phyloP scores from a whole-genome alignment of 1,139 yeast genomes.

The Torulaspora globosa region DNA sequence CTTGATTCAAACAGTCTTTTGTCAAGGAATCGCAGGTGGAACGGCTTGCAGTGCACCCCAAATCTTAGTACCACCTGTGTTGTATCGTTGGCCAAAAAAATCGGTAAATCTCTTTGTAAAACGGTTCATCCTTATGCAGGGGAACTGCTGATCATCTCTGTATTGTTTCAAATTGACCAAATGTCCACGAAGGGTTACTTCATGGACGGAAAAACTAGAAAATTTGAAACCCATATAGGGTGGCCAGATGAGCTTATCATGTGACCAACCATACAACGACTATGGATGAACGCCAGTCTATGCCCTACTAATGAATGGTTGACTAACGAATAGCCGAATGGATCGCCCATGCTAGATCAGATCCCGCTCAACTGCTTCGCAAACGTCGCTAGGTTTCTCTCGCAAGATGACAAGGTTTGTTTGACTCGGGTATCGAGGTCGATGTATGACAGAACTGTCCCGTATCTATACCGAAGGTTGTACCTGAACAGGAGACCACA shows the following conservation, averaged over 20 bases:
- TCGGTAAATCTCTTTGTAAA: slow-evolving; percentile 82
- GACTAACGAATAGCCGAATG: too few species aligned
- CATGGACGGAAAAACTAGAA: slow-evolving; percentile 14
- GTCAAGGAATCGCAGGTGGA: not conserved
- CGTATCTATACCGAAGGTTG: slow-evolving; percentile 28
- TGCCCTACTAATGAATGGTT: too few species aligned
- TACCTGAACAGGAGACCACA: slow-evolving; percentile 29
- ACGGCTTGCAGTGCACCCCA: not conserved
- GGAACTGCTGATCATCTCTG: slow-evolving; percentile 97
- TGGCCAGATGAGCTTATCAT: not conserved
- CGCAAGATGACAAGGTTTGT: slow-evolving; percentile 31
- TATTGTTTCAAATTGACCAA: slow-evolving; percentile 71
- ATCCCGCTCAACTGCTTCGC: slow-evolving; percentile 29
- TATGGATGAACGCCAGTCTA: too few species aligned
- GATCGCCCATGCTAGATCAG: slow-evolving; percentile 24
- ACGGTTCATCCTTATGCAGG: slow-evolving; percentile 97
- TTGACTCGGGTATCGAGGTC: slow-evolving; percentile 27
- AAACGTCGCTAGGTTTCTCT: slow-evolving; percentile 17
- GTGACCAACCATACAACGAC: too few species aligned
- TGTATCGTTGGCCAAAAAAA: slow-evolving; percentile 42
- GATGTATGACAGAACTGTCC: slow-evolving; percentile 16
- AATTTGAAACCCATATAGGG: not conserved
- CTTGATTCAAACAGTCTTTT: slow-evolving; percentile 8
- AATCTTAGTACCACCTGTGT: not conserved
- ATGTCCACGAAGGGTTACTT: slow-evolving; percentile 47